Conservation (phyloP, 2,329 filamentous ascomycete genomes). For the Sporothrix dimorphospora region DNA sequence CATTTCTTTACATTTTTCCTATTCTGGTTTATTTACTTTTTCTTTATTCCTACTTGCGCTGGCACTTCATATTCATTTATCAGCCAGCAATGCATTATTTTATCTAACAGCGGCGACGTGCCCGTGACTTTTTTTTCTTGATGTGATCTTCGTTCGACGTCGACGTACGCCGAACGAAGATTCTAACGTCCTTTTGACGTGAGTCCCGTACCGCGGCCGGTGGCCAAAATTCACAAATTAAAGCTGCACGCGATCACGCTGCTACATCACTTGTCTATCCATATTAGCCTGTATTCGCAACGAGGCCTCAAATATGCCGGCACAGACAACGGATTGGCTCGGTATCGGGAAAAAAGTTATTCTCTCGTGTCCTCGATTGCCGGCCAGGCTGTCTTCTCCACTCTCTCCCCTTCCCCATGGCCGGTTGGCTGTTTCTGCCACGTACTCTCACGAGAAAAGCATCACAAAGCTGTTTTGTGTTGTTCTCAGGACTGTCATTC, state of each 20-base stretch:
- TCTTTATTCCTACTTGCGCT: too few relatives aligned
- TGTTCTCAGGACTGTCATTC: background rate
- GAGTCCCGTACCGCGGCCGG: background rate
- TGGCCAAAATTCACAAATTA: background rate
- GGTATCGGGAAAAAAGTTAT: background rate
- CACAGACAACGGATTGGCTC: background rate
- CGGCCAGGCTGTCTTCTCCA: background rate
- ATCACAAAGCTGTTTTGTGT: background rate
- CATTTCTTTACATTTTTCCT: too few relatives aligned
- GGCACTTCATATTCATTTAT: background rate
- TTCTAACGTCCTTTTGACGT: too few relatives aligned
- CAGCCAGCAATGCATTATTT: background rate
- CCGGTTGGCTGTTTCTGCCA: background rate
- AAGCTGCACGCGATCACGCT: slow-evolving; percentile 2
- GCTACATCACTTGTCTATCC: background rate
- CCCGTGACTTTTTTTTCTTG: too few relatives aligned
- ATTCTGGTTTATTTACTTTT: background rate
- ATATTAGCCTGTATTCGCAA: slow-evolving; percentile 22
- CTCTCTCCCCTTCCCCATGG: background rate
- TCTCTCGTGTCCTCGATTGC: background rate
- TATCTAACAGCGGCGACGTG: too few relatives aligned
- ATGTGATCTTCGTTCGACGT: too few relatives aligned
- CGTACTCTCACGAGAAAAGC: background rate
- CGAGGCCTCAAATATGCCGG: slow-evolving; percentile 12
- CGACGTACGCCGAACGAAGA: too few relatives aligned